These are phyloP conservation scores for Rhodotorula taiwanensis DNA, from an alignment of 768 basidiomycete species.

Conservation along the genomic window DNA sequence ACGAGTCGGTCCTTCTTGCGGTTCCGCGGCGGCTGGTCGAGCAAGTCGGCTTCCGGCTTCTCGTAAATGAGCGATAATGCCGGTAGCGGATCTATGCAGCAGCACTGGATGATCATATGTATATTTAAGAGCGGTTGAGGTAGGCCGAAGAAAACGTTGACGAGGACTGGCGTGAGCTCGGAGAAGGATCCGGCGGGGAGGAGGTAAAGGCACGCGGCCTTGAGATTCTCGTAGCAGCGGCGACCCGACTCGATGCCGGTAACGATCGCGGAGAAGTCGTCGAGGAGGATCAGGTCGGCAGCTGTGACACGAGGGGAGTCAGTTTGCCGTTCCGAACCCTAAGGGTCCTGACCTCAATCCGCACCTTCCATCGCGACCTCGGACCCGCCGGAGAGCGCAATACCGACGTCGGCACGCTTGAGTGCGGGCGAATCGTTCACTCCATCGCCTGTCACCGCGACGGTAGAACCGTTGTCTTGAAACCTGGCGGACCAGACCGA, in stretches of 20 bases:
- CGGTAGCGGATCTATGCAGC: conserved; percentile 56
- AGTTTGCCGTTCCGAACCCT: no score
- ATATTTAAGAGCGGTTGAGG: conserved; percentile 56
- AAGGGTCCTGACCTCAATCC: no score
- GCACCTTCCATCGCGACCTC: conserved; percentile 35
- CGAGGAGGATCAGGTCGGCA: conserved; percentile 45
- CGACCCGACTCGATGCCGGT: conserved; percentile 46
- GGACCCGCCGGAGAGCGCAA: conserved; percentile 51
- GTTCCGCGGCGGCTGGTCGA: conserved; percentile 55
- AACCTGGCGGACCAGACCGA: no score
- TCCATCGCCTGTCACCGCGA: conserved; percentile 63
- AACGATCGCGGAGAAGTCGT: conserved; percentile 46
- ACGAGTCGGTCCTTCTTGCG: conserved; percentile 56
- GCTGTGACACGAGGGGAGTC: background rate
- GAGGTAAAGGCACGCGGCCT: conserved; percentile 37
- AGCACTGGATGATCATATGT: conserved; percentile 54
- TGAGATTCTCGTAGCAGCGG: conserved; percentile 59
- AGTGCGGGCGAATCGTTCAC: conserved; percentile 58
- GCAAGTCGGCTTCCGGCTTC: conserved; percentile 57
- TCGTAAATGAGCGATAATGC: conserved; percentile 56
- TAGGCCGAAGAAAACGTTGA: conserved; percentile 56
- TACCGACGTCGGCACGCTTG: conserved; percentile 58
- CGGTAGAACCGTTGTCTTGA: conserved; percentile 53
- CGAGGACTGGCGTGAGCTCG: conserved; percentile 56
- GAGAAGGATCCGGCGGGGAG: conserved; percentile 55